Evolutionary conservation across 306 rosid species (phyloP), one percentile per base, ranked within the genome.

Genomic region (Vicia villosa): DNA sequence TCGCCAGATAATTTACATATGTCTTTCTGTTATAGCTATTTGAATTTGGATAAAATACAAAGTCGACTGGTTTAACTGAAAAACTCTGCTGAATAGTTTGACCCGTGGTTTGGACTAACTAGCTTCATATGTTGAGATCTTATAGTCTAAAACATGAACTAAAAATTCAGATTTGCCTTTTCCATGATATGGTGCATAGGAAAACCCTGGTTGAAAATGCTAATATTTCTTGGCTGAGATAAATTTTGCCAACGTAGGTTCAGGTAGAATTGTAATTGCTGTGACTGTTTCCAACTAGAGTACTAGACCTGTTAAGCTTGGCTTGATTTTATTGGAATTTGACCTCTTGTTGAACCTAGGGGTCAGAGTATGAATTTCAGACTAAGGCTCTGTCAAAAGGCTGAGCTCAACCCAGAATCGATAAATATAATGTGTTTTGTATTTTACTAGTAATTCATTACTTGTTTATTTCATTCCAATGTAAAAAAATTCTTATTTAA

Each of bases 391-490:
- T 13, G 17, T 26, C 6, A 38, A 26, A 75, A 66, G 22, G 30
- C 63, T 20, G 8, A 19, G 17, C 36, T 8, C 20, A 30, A 61
- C 26, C 62, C 9, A 4, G 10, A 54, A 42, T 41, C 52, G 24
- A 46, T 70, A 21, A 9, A 14, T 59, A 59, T 45, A 43, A 3
- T 50, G 19, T 69, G 9, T 46, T n/a, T 34, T n/a, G 36, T 55
- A 72, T 13, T 34, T 20, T 20, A 50, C 22, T 40, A n/a, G n/a
- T n/a, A 26, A 28, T 58, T 21, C 54, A 20, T 11, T 11, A 20
- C 46, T 63, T 51, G 22, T 28, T 72, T 66, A 28, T 64, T 66
- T 72, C 65, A 78, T 51, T 72, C 52, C 32, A 55, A 9, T 26
- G 5, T 32, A 72, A 22, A 30, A 61, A n/a, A 47, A 22, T 59